phyloP scores from a whole-genome alignment of 192 early-diverging fungal genomes.

The Haplosporangium gracile region DNA sequence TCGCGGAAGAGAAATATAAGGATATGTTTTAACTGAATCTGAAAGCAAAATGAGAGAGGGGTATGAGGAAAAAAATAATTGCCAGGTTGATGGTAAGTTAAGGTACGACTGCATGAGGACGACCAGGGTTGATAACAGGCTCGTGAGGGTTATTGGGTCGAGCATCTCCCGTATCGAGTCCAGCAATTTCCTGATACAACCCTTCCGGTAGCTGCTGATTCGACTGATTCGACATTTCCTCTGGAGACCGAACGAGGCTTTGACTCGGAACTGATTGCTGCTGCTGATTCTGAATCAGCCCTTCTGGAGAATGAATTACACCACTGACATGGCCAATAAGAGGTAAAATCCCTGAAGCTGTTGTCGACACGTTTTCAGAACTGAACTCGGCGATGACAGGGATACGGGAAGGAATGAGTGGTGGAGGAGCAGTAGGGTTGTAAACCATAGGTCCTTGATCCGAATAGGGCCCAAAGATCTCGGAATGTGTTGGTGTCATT shows the following conservation, averaged over 20 bases:
- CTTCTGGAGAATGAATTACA: too few relatives aligned
- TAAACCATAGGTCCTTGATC: neutral
- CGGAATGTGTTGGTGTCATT: neutral
- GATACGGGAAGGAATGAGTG: neutral
- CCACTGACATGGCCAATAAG: neutral
- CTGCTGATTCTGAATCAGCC: too few relatives aligned
- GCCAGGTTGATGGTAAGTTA: neutral
- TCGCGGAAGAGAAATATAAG: too few relatives aligned
- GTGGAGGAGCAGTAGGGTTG: neutral
- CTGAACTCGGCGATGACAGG: neutral
- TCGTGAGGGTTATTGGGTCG: neutral
- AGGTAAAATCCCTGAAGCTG: neutral
- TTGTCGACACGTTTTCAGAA: neutral
- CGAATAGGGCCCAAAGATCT: neutral
- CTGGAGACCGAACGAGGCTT: neutral
- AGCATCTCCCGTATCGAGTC: neutral
- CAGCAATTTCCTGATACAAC: neutral
- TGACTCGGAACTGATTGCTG: too few relatives aligned
- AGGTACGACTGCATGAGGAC: neutral
- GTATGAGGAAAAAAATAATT: neutral
- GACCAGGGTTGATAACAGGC: neutral
- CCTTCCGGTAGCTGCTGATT: neutral
- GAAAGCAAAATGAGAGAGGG: neutral
- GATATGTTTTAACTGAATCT: neutral
- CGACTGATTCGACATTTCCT: neutral